Evolutionary conservation across 2,329 filamentous ascomycete genomes (phyloP).

Genomic region (Sporothrix brunneoviolacea): DNA sequence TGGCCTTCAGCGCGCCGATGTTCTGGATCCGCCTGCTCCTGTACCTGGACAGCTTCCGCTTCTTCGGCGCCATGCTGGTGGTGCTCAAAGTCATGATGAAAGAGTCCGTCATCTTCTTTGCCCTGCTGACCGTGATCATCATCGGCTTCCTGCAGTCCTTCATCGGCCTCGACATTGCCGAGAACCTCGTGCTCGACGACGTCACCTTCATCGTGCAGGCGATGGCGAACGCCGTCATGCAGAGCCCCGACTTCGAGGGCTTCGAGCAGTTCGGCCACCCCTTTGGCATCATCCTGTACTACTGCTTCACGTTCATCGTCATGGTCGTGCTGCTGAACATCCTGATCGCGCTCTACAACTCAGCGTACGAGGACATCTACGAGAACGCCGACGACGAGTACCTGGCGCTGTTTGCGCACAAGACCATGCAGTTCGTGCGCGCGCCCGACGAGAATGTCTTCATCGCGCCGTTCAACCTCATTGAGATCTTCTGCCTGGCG

Average conservation of each 20-base stretch:
- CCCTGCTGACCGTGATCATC: slow-evolving; percentile 75
- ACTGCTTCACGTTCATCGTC: slow-evolving; percentile 94
- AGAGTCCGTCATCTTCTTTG: slow-evolving; percentile 93
- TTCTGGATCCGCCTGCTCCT: slow-evolving; percentile 92
- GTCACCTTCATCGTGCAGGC: slow-evolving; percentile 68
- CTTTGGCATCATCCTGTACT: slow-evolving; percentile 92
- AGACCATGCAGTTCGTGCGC: slow-evolving; percentile 94
- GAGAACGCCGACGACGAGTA: slow-evolving; percentile 93
- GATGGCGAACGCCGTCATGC: slow-evolving; percentile 88
- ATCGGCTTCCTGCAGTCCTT: slow-evolving; percentile 90
- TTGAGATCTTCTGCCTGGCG: slow-evolving; percentile 75
- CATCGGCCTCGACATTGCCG: slow-evolving; percentile 78
- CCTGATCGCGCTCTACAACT: slow-evolving; percentile 94
- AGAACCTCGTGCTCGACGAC: slow-evolving; percentile 63
- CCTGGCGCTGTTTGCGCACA: slow-evolving; percentile 84
- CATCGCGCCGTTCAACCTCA: slow-evolving; percentile 88
- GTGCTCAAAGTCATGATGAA: slow-evolving; percentile 95
- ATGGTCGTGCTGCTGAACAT: slow-evolving; percentile 85
- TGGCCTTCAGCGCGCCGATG: slow-evolving; percentile 90
- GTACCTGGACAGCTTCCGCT: slow-evolving; percentile 87
- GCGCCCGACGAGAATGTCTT: slow-evolving; percentile 98
- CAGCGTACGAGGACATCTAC: slow-evolving; percentile 90
- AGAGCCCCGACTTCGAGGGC: slow-evolving; percentile 78
- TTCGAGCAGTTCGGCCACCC: slow-evolving; percentile 90
- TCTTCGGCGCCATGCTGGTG: slow-evolving; percentile 97